These are phyloP conservation scores for Platanus orientalis DNA, from an alignment of 164 flowering plant genomes.

Conservation along the genomic window DNA sequence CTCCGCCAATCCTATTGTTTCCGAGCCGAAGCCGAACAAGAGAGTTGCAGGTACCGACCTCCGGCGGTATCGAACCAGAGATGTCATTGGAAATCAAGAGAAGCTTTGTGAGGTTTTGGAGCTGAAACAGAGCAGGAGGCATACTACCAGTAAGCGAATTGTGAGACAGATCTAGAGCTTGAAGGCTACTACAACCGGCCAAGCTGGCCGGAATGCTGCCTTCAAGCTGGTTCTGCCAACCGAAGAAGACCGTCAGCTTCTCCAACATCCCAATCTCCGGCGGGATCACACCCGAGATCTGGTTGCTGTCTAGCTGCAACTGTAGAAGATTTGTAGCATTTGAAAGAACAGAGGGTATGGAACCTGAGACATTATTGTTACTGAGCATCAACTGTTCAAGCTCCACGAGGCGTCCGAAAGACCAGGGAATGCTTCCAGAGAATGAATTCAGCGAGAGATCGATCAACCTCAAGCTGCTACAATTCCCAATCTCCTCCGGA, in stretches of 20 bases:
- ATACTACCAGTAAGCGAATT: constrained; percentile 63
- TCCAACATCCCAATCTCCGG: constrained; percentile 48
- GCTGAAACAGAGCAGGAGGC: constrained; percentile 63
- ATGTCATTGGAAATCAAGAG: constrained; percentile 70
- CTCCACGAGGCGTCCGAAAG: constrained; percentile 43
- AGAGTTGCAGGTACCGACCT: constrained; percentile 59
- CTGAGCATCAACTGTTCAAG: constrained; percentile 74
- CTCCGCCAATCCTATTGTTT: constrained; percentile 60
- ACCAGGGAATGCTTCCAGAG: constrained; percentile 67
- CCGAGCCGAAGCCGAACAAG: constrained; percentile 65
- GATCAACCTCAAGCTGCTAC: constrained; percentile 45
- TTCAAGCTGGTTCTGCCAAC: constrained; percentile 73
- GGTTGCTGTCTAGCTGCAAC: constrained; percentile 60
- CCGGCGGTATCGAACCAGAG: constrained; percentile 70
- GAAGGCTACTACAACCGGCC: constrained; percentile 40
- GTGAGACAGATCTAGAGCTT: constrained; percentile 65
- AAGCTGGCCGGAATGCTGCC: constrained; percentile 63
- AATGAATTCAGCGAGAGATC: constrained; percentile 76
- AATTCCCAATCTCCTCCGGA: constrained; percentile 78
- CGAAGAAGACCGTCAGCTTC: constrained; percentile 48
- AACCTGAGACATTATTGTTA: constrained; percentile 61
- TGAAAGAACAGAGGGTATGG: constrained; percentile 52
- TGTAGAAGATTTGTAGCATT: constrained; percentile 43
- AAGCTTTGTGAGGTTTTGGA: constrained; percentile 69
- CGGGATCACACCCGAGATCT: constrained; percentile 67